These are phyloP conservation scores for Trametes cubensis DNA, from an alignment of 768 basidiomycete species.

Conservation along the genomic window DNA sequence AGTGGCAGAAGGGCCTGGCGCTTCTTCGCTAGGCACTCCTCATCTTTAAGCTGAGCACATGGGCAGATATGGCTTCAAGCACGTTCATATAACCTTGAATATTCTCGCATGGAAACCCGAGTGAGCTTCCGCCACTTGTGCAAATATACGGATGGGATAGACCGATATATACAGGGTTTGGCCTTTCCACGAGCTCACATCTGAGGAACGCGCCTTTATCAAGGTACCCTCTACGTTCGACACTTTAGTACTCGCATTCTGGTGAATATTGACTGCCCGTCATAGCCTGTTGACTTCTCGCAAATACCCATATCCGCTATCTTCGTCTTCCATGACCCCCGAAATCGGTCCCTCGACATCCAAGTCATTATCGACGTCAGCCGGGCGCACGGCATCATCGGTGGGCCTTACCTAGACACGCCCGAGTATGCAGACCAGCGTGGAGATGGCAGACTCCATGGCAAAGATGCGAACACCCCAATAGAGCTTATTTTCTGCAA, in stretches of 20 bases:
- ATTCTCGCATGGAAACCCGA: constrained; percentile 80
- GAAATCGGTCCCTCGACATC: constrained; percentile 83
- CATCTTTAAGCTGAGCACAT: constrained; percentile 7
- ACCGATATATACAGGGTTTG: constrained; percentile 62
- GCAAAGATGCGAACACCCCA: constrained; percentile 32
- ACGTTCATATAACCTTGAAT: constrained; percentile 81
- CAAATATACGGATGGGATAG: not conserved
- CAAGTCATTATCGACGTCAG: constrained; percentile 80
- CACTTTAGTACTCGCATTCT: not conserved
- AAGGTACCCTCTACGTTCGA: constrained; percentile 47
- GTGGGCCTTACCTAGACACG: constrained; percentile 47
- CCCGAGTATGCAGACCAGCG: constrained; percentile 31
- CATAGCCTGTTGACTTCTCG: constrained; percentile 75
- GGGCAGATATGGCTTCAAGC: constrained; percentile 83
- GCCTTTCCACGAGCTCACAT: constrained; percentile 76
- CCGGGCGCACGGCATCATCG: constrained; percentile 66
- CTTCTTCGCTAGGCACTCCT: not conserved
- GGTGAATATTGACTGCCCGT: constrained; percentile 8
- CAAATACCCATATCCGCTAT: constrained; percentile 71
- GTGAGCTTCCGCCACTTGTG: constrained; percentile 45
- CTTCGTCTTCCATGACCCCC: constrained; percentile 87
- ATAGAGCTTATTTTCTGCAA: constrained; percentile 86
- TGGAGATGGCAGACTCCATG: too few relatives aligned
- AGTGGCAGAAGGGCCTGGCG: constrained; percentile 78
- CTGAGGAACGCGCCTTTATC: constrained; percentile 58